A percentile compares a stretch with the other conserved stretches of the same genome.
phyloP scores from a whole-genome alignment of 164 flowering plant species.

The Chimonanthus salicifolius region DNA sequence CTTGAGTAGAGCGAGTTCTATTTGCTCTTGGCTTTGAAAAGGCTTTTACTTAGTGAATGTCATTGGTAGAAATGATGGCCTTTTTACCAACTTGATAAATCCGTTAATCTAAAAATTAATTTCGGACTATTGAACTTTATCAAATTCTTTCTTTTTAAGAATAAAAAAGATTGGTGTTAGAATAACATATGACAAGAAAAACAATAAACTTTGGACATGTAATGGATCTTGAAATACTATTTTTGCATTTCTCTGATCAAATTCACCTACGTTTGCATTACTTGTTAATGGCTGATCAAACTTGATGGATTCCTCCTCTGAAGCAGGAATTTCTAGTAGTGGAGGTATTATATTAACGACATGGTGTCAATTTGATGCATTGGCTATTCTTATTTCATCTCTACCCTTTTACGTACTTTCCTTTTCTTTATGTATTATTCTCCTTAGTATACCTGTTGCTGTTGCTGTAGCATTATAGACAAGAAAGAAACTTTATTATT shows the following conservation, averaged over 20 bases:
- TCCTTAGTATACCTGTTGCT: no score
- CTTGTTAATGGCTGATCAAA: conserved; percentile 6
- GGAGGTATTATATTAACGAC: conserved; percentile 4
- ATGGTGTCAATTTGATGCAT: background rate
- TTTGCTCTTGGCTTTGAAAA: no score
- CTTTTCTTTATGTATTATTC: no score
- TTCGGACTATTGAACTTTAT: background rate
- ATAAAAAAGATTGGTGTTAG: background rate
- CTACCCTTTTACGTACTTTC: no score
- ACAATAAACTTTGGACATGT: background rate
- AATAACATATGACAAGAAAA: conserved; percentile 2
- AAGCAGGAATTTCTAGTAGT: conserved; percentile 4
- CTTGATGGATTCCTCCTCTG: conserved; percentile 1
- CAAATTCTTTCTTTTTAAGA: conserved; percentile 1
- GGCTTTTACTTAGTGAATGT: no score
- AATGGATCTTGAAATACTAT: background rate
- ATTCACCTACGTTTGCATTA: background rate
- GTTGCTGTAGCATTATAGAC: no score
- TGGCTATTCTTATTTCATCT: no score
- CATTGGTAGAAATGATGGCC: no score
- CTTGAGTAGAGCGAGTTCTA: no score
- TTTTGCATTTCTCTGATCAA: conserved; percentile 2
- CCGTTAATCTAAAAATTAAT: conserved; percentile 2
- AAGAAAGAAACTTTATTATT: no score
- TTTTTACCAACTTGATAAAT: no score